Conservation (phyloP, 2,329 filamentous ascomycete genomes). For the Paracorniculantispora psalliotae region DNA sequence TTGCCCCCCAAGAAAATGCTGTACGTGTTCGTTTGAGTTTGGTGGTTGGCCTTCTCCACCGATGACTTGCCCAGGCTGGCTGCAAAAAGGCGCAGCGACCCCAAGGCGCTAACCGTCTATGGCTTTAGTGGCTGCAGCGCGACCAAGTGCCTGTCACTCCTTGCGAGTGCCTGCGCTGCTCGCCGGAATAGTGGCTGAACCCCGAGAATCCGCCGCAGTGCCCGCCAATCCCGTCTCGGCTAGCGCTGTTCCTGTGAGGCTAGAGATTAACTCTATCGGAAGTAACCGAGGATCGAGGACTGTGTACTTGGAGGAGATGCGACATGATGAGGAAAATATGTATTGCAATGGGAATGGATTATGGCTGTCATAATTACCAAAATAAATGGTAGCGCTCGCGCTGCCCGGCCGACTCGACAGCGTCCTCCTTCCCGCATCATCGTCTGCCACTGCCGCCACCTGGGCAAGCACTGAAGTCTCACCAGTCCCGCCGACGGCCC, state of each 20-base stretch:
- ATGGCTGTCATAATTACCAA: background rate
- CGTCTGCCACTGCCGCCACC: background rate
- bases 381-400: background rate
- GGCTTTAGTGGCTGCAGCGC: background rate
- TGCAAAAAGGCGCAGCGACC: background rate
- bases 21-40: conserved; percentile 24
- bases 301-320: background rate
- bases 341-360: background rate
- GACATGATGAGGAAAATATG: background rate
- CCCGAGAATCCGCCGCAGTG: background rate
- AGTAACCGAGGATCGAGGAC: conserved; percentile 1
- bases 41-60: background rate
- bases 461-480: background rate
- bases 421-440: background rate
- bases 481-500: background rate
- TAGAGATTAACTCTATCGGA: background rate
- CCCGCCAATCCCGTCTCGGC: background rate
- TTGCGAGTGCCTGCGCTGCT: background rate
- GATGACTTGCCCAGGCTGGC: background rate
- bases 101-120: background rate
- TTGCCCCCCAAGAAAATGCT: conserved; percentile 18
- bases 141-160: background rate
- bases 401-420: background rate
- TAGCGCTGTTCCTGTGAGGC: background rate
- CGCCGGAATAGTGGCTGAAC: background rate